A percentile compares a stretch with the other conserved stretches of the same genome.
These are phyloP conservation scores for Teunomyces lycoperdinae DNA, from an alignment of 805 yeast species.

Conservation along the genomic window DNA sequence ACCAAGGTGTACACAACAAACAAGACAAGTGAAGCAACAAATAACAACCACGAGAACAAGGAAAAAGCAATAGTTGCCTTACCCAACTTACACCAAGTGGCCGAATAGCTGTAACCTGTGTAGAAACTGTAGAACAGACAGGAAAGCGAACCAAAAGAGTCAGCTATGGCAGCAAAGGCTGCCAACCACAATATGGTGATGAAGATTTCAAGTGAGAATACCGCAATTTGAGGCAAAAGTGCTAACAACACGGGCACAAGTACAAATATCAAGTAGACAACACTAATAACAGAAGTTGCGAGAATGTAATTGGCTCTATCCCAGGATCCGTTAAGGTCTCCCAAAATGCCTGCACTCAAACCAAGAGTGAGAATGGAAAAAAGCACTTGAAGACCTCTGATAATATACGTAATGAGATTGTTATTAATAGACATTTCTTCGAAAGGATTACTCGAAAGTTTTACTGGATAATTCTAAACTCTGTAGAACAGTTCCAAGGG, in stretches of 20 bases:
- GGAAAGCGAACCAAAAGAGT: constrained; percentile 14
- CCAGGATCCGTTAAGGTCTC: neutral
- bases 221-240: constrained; percentile 9
- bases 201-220: constrained; percentile 14
- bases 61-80: constrained; percentile 22
- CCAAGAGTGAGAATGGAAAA: constrained; percentile 16
- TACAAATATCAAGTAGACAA: constrained; percentile 2
- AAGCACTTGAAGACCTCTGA: constrained; percentile 12
- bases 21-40: constrained; percentile 15
- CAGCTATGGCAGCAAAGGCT: constrained; percentile 19
- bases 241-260: constrained; percentile 10
- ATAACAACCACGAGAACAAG: constrained; percentile 19
- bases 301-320: constrained; percentile 10
- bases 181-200: constrained; percentile 22
- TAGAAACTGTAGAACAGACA: constrained; percentile 5
- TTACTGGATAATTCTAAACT: no score
- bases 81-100: constrained; percentile 16
- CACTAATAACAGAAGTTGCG: constrained; percentile 11
- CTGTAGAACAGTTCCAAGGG: neutral
- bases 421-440: neutral
- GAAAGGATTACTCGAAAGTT: no score
- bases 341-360: constrained; percentile 12
- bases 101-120: constrained; percentile 1
- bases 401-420: neutral
- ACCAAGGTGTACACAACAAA: constrained; percentile 14